Conservation (phyloP, 177 flowering plant species). For the Vitis hybrid region DNA sequence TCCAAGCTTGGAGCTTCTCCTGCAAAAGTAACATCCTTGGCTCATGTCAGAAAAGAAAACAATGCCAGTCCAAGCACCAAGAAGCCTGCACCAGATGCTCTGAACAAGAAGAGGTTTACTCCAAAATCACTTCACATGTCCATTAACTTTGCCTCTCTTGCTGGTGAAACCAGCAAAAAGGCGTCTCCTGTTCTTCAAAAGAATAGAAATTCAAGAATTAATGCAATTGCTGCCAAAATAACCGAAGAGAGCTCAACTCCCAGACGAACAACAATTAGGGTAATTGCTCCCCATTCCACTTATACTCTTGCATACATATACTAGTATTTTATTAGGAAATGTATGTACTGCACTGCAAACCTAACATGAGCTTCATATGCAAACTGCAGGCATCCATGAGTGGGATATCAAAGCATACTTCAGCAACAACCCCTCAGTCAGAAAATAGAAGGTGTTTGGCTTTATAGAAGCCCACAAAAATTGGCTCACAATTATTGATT, state of each 20-base stretch:
- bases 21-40: conserved; percentile 24
- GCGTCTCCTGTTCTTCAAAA: conserved; percentile 27
- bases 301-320: neutral
- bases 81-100: conserved; percentile 21
- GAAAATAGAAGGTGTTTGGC: conserved; percentile 48
- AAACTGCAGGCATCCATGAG: conserved; percentile 48
- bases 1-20: conserved; percentile 32
- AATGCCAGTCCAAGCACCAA: conserved; percentile 23
- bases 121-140: conserved; percentile 64
- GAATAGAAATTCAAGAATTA: conserved; percentile 21
- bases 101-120: conserved; percentile 31
- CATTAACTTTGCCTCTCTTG: conserved; percentile 37
- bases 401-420: conserved; percentile 30
- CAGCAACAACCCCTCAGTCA: conserved; percentile 24
- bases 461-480: neutral
- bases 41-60: conserved; percentile 24
- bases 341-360: neutral
- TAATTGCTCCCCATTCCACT: conserved; percentile 15
- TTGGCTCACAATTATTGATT: neutral
- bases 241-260: conserved; percentile 27
- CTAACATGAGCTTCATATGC: conserved; percentile 13
- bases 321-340: neutral
- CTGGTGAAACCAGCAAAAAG: conserved; percentile 28
- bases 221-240: conserved; percentile 23
- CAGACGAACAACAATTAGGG: conserved; percentile 38